These are phyloP conservation scores for Pleurostoma richardsiae DNA, from an alignment of 2,329 filamentous ascomycete genomes.

Conservation along the genomic window DNA sequence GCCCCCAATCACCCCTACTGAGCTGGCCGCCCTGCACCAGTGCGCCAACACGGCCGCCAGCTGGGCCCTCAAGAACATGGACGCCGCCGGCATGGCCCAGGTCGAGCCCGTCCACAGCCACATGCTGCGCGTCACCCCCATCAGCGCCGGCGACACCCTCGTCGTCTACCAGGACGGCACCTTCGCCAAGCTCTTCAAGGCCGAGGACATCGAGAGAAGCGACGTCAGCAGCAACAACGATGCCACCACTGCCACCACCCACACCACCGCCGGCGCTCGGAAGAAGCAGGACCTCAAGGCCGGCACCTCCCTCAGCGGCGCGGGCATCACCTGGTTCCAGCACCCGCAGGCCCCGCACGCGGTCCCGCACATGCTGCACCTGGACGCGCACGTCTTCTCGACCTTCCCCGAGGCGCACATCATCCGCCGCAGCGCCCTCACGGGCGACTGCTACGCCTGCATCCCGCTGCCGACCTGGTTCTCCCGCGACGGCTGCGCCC, in stretches of 20 bases:
- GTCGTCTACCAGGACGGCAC: not conserved
- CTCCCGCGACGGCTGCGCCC: not conserved
- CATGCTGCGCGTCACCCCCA: not conserved
- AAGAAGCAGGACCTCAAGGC: not conserved
- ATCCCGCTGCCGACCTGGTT: not conserved
- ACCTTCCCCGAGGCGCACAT: not conserved
- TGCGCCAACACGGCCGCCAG: not conserved
- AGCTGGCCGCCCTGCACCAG: not conserved
- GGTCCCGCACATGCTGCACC: not conserved
- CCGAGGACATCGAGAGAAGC: not conserved
- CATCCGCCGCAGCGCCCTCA: not conserved
- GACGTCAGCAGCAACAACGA: not conserved
- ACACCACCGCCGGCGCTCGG: not conserved
- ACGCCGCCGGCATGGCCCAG: not conserved
- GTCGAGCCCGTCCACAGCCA: not conserved
- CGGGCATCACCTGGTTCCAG: not conserved
- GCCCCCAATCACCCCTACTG: not conserved
- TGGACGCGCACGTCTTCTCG: not conserved
- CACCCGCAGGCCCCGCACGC: not conserved
- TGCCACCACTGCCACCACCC: not conserved
- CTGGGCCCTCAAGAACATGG: not conserved
- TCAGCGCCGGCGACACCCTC: not conserved
- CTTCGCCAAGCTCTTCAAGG: too few relatives aligned
- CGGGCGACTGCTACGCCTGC: not conserved
- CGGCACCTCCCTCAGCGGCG: not conserved